phyloP scores from a whole-genome alignment of 306 rosid species.

The Glycyrrhiza uralensis region DNA sequence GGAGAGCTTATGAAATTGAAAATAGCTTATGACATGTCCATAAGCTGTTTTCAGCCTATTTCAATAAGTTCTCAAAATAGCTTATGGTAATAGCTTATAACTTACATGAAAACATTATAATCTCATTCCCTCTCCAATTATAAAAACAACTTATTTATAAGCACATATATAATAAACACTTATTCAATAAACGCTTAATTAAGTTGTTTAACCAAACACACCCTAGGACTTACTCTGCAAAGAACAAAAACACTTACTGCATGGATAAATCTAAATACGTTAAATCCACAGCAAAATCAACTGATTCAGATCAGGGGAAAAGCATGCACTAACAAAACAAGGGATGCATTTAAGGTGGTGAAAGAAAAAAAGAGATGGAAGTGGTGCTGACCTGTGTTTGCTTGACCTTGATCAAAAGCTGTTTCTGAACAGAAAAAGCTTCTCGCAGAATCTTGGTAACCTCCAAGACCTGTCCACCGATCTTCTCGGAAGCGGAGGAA shows the following conservation, averaged over 20 bases:
- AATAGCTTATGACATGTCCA: no score
- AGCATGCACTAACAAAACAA: not conserved
- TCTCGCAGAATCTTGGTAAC: constrained; percentile 49
- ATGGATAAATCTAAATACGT: not conserved
- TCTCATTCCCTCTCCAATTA: no score
- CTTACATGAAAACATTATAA: no score
- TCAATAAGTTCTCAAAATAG: no score
- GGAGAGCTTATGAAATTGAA: no score
- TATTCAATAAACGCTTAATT: no score
- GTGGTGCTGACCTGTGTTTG: constrained; percentile 59
- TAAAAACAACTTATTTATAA: no score
- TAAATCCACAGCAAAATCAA: constrained; percentile 12
- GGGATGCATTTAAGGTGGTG: not conserved
- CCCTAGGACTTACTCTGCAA: not conserved
- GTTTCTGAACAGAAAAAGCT: constrained; percentile 63
- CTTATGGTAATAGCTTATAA: no score
- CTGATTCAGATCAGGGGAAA: not conserved
- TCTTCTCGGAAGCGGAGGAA: constrained; percentile 64
- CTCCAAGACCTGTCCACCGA: constrained; percentile 72
- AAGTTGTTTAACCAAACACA: no score
- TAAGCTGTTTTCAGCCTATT: no score
- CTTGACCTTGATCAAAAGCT: constrained; percentile 62
- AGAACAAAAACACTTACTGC: not conserved
- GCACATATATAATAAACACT: no score
- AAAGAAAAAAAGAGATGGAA: not conserved